Percentiles rank a stretch among this genome's conserved stretches.
Evolutionary conservation across 805 yeast genomes (phyloP).

Genomic region (Lachancea lanzarotensis): DNA sequence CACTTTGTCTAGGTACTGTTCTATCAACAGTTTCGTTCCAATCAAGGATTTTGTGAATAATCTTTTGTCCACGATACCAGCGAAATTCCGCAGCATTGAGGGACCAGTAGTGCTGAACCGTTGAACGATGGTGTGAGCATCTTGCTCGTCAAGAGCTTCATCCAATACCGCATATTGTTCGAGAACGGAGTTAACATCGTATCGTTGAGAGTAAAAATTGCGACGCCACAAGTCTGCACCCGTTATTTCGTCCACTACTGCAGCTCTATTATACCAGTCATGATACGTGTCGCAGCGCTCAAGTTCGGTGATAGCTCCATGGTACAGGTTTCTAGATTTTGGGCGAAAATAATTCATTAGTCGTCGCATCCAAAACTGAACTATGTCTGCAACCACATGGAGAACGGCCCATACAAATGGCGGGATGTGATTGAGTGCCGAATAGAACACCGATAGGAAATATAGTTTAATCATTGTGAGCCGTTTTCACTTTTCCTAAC

Average conservation of each 20-base stretch:
- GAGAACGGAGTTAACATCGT: conserved; percentile 77
- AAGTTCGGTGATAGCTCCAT: conserved; percentile 43
- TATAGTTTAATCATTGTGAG: conserved; percentile 14
- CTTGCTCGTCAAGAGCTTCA: conserved; percentile 50
- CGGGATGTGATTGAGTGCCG: conserved; percentile 36
- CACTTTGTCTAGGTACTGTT: conserved; percentile 57
- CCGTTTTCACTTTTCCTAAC: too few relatives aligned
- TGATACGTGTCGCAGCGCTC: conserved; percentile 50
- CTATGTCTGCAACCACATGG: conserved; percentile 38
- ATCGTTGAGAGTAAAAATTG: conserved; percentile 71
- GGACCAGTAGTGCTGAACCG: conserved; percentile 66
- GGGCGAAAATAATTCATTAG: conserved; percentile 26
- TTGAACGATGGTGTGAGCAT: conserved; percentile 53
- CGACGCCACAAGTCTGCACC: conserved; percentile 68
- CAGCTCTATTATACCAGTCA: conserved; percentile 62
- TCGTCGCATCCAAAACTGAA: conserved; percentile 36
- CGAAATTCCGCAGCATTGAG: conserved; percentile 72
- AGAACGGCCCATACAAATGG: conserved; percentile 36
- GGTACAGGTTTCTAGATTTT: conserved; percentile 25
- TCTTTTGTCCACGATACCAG: conserved; percentile 75
- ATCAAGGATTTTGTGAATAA: conserved; percentile 74
- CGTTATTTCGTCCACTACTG: conserved; percentile 42
- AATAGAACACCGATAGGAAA: conserved; percentile 23
- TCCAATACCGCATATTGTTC: conserved; percentile 60
- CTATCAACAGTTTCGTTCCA: conserved; percentile 86